Conservation (phyloP, 1,139 yeast species). For the Candida sanyaensis region DNA sequence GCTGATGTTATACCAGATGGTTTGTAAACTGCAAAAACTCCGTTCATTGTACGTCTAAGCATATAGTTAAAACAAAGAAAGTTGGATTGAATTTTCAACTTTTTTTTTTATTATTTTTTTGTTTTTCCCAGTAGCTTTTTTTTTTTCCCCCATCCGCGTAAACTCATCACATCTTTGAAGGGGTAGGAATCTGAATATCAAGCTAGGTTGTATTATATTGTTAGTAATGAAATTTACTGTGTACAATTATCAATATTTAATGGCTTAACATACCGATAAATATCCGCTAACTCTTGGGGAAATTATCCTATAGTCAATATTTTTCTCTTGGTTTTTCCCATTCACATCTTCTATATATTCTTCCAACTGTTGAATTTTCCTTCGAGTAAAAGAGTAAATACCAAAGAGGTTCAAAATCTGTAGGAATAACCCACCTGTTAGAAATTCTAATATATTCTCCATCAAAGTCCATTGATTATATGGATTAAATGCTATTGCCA, state of each 20-base stretch:
- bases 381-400: conserved; percentile 25
- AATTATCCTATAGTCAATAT: conserved; percentile 39
- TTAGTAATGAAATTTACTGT: conserved; percentile 1
- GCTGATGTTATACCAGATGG: conserved; percentile 87
- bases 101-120: conserved; percentile 3
- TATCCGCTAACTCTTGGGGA: conserved; percentile 61
- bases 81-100: background rate
- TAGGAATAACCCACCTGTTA: conserved; percentile 41
- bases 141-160: background rate
- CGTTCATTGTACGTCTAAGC: conserved; percentile 55
- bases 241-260: background rate
- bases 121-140: background rate
- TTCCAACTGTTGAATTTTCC: conserved; percentile 43
- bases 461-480: conserved; percentile 33
- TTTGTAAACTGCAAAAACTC: conserved; percentile 90
- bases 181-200: conserved; percentile 53
- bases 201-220: conserved; percentile 13
- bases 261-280: conserved; percentile 48
- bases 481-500: conserved; percentile 45
- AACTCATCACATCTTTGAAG: conserved; percentile 14
- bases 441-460: conserved; percentile 46
- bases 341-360: conserved; percentile 47
- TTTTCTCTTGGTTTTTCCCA: conserved; percentile 19
- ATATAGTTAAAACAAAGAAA: conserved; percentile 6
- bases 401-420: conserved; percentile 20